Evolutionary conservation across 768 basidiomycete species (phyloP).

Genomic region (Suillus occidentalis): DNA sequence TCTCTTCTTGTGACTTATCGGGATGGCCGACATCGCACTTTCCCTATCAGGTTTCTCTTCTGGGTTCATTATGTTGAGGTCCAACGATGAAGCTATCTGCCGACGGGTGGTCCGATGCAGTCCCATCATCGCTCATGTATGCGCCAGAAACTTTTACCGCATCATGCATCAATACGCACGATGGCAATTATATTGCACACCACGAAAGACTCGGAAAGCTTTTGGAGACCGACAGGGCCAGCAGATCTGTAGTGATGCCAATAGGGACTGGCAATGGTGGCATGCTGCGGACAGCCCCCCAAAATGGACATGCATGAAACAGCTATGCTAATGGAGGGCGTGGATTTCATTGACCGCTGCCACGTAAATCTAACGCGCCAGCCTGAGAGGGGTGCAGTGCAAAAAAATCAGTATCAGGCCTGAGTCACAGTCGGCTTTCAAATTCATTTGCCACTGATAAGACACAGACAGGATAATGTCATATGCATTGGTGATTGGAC

Average conservation of each 20-base stretch:
- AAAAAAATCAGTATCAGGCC: not conserved
- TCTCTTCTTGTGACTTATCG: not conserved
- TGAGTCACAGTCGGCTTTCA: not conserved
- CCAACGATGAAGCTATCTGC: slow-evolving; percentile 9
- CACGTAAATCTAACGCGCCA: slow-evolving; percentile 9
- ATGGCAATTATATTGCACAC: slow-evolving; percentile 17
- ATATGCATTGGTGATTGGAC: not conserved
- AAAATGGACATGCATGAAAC: slow-evolving; percentile 10
- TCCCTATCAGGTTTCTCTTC: not conserved
- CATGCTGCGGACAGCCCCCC: slow-evolving; percentile 12
- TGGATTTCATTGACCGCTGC: not conserved
- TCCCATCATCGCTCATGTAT: not conserved
- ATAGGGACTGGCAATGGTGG: not conserved
- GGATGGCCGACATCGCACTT: not conserved
- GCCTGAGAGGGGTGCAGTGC: slow-evolving; percentile 2
- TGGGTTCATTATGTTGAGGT: slow-evolving; percentile 7
- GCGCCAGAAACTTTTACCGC: not conserved
- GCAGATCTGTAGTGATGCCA: slow-evolving; percentile 12
- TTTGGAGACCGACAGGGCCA: slow-evolving; percentile 1
- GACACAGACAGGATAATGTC: not conserved
- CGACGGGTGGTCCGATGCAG: not conserved
- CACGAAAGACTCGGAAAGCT: slow-evolving; percentile 18
- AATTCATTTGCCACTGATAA: not conserved
- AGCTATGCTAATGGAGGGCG: slow-evolving; percentile 12
- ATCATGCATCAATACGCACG: slow-evolving; percentile 15